Conservation (phyloP, 768 basidiomycete genomes). For the Lactarius pseudohatsudake region DNA sequence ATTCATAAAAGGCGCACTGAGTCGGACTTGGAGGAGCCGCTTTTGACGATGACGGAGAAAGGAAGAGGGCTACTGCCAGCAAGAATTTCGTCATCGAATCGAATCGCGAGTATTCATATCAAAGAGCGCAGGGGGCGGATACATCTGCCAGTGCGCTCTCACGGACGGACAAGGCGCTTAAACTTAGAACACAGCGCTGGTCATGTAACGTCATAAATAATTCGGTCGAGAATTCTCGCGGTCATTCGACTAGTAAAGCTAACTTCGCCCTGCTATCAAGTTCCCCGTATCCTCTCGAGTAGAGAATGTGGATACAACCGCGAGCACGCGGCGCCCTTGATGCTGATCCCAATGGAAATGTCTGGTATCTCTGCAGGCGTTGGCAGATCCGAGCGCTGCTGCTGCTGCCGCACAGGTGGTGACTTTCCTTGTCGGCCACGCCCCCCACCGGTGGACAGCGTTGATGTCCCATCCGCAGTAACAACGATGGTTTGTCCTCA, state of each 20-base stretch:
- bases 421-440: background rate
- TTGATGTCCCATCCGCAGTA: constrained; percentile 20
- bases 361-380: background rate
- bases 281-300: constrained; percentile 24
- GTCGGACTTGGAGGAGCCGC: background rate
- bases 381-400: background rate
- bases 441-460: background rate
- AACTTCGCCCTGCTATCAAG: background rate
- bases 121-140: background rate
- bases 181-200: background rate
- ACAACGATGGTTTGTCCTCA: constrained; percentile 19
- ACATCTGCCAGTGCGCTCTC: background rate
- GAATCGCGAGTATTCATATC: background rate
- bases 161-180: background rate
- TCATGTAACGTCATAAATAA: background rate
- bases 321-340: constrained; percentile 27
- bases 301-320: constrained; percentile 19
- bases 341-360: constrained; percentile 16
- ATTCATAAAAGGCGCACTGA: background rate
- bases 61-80: background rate
- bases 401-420: background rate
- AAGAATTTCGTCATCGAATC: background rate
- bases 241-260: background rate
- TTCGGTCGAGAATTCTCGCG: background rate
- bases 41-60: background rate